Conservation (phyloP, 2,329 filamentous ascomycete species). For the Alternaria conjuncta region DNA sequence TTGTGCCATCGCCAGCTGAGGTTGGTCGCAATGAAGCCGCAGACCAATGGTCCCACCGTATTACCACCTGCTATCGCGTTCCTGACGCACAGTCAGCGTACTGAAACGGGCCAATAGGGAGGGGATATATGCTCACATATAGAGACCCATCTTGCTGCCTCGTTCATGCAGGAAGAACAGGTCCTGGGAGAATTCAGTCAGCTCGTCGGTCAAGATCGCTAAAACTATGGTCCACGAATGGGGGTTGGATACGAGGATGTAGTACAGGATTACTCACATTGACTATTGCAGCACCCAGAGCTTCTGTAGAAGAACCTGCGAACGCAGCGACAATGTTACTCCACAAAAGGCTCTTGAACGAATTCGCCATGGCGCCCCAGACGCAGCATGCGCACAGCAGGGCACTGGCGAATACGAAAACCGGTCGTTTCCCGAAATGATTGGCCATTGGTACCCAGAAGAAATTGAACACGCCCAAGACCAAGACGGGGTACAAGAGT, state of each 20-base stretch:
- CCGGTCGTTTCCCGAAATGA: slow-evolving; percentile 56
- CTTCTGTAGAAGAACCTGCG: slow-evolving; percentile 55
- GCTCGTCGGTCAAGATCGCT: not conserved
- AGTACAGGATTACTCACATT: slow-evolving; percentile 27
- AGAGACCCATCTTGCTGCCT: slow-evolving; percentile 46
- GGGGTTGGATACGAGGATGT: not conserved
- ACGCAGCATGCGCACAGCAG: slow-evolving; percentile 56
- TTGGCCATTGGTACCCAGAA: slow-evolving; percentile 59
- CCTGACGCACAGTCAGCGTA: not conserved
- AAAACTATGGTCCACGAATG: too few relatives aligned
- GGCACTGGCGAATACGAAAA: slow-evolving; percentile 54
- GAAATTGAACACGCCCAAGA: slow-evolving; percentile 60
- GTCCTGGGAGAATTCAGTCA: slow-evolving; percentile 12
- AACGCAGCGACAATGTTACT: slow-evolving; percentile 55
- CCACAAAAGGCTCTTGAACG: slow-evolving; percentile 54
- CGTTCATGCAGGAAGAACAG: slow-evolving; percentile 44
- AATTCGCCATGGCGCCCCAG: slow-evolving; percentile 54
- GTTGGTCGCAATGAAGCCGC: slow-evolving; percentile 47
- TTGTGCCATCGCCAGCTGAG: slow-evolving; percentile 50
- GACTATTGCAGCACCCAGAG: slow-evolving; percentile 51
- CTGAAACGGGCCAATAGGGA: not conserved
- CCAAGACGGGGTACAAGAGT: slow-evolving; percentile 53
- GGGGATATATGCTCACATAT: slow-evolving; percentile 31
- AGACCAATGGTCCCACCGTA: slow-evolving; percentile 49
- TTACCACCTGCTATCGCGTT: slow-evolving; percentile 49